A percentile compares a stretch with the other conserved stretches of the same genome.
phyloP scores from a whole-genome alignment of 164 flowering plant species.

The Chimonanthus praecox region DNA sequence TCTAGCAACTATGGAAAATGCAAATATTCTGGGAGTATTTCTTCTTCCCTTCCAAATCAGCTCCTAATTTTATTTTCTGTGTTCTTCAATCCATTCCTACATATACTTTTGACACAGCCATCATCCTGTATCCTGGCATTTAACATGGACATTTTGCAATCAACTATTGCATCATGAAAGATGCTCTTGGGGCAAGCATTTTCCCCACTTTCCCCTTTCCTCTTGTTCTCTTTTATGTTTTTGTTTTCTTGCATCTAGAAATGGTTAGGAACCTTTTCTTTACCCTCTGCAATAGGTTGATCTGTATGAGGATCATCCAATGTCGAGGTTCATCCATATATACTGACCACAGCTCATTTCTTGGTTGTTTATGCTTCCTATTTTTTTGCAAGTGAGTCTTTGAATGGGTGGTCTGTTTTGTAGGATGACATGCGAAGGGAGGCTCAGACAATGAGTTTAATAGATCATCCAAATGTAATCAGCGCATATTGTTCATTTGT shows the following conservation, averaged over 20 bases:
- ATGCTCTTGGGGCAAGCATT: background rate
- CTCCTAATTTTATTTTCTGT: background rate
- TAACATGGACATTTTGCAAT: background rate
- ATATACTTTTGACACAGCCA: background rate
- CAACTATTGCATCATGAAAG: background rate
- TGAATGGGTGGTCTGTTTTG: constrained; percentile 6
- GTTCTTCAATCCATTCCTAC: background rate
- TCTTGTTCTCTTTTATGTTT: background rate
- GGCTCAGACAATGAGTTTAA: constrained; percentile 96
- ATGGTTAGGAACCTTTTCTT: background rate
- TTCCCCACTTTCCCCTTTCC: background rate
- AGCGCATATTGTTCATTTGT: constrained; percentile 88
- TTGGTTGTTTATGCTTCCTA: background rate
- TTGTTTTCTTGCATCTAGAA: background rate
- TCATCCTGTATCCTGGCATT: background rate
- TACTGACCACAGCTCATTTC: background rate
- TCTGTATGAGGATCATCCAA: background rate
- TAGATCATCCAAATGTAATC: constrained; percentile 90
- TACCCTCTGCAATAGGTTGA: background rate
- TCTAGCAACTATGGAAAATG: background rate
- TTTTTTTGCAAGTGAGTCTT: background rate
- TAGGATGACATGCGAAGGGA: constrained; percentile 92
- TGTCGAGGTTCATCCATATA: background rate
- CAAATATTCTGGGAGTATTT: background rate
- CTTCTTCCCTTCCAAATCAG: background rate